Evolutionary conservation across 257 asterid genomes (phyloP), one percentile per base, ranked within the genome.

Genomic region (Primulina huaijiensis): DNA sequence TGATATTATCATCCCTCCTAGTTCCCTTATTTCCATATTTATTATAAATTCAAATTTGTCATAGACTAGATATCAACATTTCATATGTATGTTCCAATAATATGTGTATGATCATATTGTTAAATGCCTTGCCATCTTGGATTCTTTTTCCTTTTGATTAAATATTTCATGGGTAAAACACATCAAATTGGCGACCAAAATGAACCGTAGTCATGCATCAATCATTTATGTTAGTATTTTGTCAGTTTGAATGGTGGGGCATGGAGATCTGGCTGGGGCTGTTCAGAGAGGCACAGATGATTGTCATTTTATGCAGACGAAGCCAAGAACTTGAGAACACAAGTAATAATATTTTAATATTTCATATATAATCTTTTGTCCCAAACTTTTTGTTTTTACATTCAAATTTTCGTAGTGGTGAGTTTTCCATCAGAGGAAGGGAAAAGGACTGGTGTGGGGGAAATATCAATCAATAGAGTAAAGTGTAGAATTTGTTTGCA

Each of bases 401-500:
- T 57, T 59, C 17, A 62, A 8, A 75, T 60, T 31, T 63, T 16
- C 38, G 31, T 34, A 62, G 68, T 74, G 62, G 73, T 60, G 55
- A 17, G 57, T 20, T 74, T 72, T 74, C 77, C 78, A 69, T 70
- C 52, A 69, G 14, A 21, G 75, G 68, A 23, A 73, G 74, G 68
- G 75, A 70, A 76, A 81, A 69, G 75, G 86, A 82, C 72, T 19
- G 68, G 60, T 75, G 82, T 50, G 76, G 25, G 25, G 25, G 25
- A 23, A 23, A 23, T 23, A 23, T 23, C 25, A 23, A 23, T 23
- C 1, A 23, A 23, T 23, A 23, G 25, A 23, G 25, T 23, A 23
- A 76, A 81, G 79, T 72, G 79, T 71, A 40, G 78, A 64, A 74
- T 84, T 86, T 86, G 89, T 86, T 81, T 85, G 84, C 87, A 23